These are phyloP conservation scores for Yarrowia sp. DNA, from an alignment of 805 yeast genomes.

Conservation along the genomic window DNA sequence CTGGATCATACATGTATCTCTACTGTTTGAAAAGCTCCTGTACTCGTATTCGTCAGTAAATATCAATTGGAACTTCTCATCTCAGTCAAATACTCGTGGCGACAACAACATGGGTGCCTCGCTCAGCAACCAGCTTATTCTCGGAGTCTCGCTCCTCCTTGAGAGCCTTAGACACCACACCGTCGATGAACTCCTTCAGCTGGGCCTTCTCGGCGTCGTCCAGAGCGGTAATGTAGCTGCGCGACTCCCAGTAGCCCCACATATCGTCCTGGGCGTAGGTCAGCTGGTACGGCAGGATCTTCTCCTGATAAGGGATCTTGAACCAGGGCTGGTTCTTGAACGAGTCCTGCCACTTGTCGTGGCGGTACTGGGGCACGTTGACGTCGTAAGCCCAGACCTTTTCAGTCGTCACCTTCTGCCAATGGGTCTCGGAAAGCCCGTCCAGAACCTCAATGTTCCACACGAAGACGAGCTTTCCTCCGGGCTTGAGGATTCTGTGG, in stretches of 20 bases:
- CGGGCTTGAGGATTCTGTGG: constrained; percentile 49
- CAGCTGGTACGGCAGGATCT: constrained; percentile 39
- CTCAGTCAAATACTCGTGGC: background rate
- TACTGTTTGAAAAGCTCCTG: too few species aligned
- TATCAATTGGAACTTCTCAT: too few species aligned
- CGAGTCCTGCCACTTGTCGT: constrained; percentile 45
- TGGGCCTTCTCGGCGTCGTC: constrained; percentile 41
- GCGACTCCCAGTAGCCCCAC: constrained; percentile 53
- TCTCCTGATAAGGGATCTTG: constrained; percentile 40
- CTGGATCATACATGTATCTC: too few species aligned
- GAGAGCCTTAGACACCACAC: background rate
- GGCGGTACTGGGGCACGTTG: constrained; percentile 57
- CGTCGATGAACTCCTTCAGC: background rate
- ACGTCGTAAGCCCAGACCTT: constrained; percentile 43
- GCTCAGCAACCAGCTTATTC: background rate
- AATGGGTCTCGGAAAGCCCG: constrained; percentile 35
- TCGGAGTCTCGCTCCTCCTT: background rate
- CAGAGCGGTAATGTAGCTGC: constrained; percentile 53
- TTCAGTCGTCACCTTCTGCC: constrained; percentile 44
- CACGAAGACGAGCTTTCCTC: constrained; percentile 52
- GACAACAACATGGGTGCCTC: constrained; percentile 13
- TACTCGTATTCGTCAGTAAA: too few species aligned
- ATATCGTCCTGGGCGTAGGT: constrained; percentile 39
- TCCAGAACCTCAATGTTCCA: constrained; percentile 55
- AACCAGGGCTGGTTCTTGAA: constrained; percentile 41